Evolutionary conservation across 192 early-diverging fungal species (phyloP).

Genomic region (Pilaira anomala): DNA sequence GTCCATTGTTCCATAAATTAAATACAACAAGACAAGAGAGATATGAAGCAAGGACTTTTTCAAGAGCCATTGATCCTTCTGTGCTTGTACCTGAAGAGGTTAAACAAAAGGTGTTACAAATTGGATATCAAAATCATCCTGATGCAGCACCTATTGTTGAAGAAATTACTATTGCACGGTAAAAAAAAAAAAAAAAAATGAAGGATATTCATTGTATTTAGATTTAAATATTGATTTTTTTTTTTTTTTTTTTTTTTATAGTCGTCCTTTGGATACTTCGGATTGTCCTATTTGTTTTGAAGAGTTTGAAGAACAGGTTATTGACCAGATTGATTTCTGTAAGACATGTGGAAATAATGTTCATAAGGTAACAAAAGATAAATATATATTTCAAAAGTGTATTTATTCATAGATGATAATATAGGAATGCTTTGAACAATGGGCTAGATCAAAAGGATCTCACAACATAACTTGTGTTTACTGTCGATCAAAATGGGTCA

Average conservation of each 20-base stretch:
- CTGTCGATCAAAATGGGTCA: constrained; percentile 20
- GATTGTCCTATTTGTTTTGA: constrained; percentile 35
- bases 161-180: no score
- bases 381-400: not conserved
- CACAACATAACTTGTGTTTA: constrained; percentile 36
- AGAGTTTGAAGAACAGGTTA: constrained; percentile 14
- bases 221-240: no score
- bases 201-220: no score
- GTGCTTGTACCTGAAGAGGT: not conserved
- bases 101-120: not conserved
- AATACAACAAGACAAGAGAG: not conserved
- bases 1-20: not conserved
- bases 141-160: not conserved
- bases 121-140: not conserved
- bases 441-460: no score
- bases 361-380: constrained; percentile 2
- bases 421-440: no score
- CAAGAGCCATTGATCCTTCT: not conserved
- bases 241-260: not conserved
- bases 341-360: constrained; percentile 25
- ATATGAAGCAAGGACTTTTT: not conserved
- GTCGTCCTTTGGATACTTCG: constrained; percentile 27
- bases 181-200: no score
- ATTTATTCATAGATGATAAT: no score
- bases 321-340: constrained; percentile 14